phyloP scores from a whole-genome alignment of 108 stramenopile species.

The Cyclotella sp. region DNA sequence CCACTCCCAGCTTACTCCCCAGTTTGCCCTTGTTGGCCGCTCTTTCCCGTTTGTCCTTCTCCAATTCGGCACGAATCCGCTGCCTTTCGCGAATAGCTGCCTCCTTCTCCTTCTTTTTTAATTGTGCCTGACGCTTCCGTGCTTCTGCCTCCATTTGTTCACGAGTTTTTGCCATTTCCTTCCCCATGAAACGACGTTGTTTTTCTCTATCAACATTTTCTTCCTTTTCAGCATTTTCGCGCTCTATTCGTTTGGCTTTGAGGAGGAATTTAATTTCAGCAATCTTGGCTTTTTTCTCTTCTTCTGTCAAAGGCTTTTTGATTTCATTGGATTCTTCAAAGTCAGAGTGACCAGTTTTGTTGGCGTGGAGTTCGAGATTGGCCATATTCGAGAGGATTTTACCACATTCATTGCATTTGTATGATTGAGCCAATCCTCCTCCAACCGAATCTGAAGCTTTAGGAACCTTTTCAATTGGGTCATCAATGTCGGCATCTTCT shows the following conservation, averaged over 20 bases:
- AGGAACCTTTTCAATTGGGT: conserved; percentile 75
- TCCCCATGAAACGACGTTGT: conserved; percentile 80
- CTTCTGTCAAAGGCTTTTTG: conserved; percentile 82
- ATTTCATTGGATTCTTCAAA: conserved; percentile 88
- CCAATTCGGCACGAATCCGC: conserved; percentile 91
- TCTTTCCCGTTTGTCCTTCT: conserved; percentile 90
- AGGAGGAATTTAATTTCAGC: conserved; percentile 87
- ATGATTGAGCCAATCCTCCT: conserved; percentile 67
- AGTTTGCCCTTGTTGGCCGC: conserved; percentile 90
- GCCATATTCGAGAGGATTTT: conserved; percentile 85
- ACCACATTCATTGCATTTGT: conserved; percentile 91
- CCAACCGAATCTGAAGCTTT: conserved; percentile 19
- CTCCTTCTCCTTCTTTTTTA: conserved; percentile 80
- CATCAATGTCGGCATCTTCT: conserved; percentile 93
- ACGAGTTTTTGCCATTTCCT: conserved; percentile 80
- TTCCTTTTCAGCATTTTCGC: conserved; percentile 87
- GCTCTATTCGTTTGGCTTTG: conserved; percentile 79
- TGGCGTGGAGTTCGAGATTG: conserved; percentile 90
- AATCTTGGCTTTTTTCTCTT: conserved; percentile 93
- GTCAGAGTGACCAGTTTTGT: conserved; percentile 90
- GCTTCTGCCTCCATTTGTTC: conserved; percentile 89
- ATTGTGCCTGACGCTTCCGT: conserved; percentile 77
- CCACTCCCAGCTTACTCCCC: conserved; percentile 79
- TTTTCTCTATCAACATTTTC: conserved; percentile 89
- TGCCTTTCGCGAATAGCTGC: conserved; percentile 78